phyloP scores from a whole-genome alignment of 371 early-diverging fungal genomes.

The Blastocladiella emersonii region DNA sequence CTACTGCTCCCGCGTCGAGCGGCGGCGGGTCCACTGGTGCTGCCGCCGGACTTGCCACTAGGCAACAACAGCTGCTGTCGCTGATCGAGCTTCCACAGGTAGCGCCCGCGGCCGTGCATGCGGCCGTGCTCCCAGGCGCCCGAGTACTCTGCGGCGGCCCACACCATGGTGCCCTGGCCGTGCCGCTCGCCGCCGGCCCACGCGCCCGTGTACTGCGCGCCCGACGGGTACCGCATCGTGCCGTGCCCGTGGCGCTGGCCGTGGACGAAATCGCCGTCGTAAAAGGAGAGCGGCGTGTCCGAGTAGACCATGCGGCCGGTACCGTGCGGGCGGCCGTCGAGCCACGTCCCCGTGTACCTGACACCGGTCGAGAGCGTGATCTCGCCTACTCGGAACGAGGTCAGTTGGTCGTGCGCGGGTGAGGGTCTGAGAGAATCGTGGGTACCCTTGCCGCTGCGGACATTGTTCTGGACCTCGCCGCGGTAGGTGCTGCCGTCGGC shows the following conservation, averaged over 20 bases:
- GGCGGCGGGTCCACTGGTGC: too few relatives aligned
- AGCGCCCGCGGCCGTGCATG: background rate
- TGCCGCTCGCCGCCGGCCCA: conserved; percentile 25
- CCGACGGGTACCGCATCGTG: conserved; percentile 28
- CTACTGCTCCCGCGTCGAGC: too few relatives aligned
- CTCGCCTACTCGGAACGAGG: background rate
- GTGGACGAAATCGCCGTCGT: conserved; percentile 19
- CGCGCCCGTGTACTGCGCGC: conserved; percentile 32
- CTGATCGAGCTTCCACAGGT: background rate
- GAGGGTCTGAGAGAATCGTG: too few relatives aligned
- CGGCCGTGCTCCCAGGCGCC: conserved; percentile 24
- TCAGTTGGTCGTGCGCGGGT: too few relatives aligned
- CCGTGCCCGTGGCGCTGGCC: conserved; percentile 29
- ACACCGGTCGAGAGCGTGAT: background rate
- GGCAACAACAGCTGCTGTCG: too few relatives aligned
- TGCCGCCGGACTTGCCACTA: too few relatives aligned
- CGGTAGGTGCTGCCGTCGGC: background rate
- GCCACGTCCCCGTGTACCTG: background rate
- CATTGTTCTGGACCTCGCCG: background rate
- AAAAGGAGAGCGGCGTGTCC: background rate
- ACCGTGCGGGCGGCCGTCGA: background rate
- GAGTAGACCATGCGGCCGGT: background rate
- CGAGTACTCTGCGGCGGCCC: conserved; percentile 26
- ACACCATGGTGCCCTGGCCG: conserved; percentile 30
- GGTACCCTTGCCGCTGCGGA: background rate